Evolutionary conservation across 306 rosid species (phyloP).

Genomic region (Ammopiptanthus mongolicus): DNA sequence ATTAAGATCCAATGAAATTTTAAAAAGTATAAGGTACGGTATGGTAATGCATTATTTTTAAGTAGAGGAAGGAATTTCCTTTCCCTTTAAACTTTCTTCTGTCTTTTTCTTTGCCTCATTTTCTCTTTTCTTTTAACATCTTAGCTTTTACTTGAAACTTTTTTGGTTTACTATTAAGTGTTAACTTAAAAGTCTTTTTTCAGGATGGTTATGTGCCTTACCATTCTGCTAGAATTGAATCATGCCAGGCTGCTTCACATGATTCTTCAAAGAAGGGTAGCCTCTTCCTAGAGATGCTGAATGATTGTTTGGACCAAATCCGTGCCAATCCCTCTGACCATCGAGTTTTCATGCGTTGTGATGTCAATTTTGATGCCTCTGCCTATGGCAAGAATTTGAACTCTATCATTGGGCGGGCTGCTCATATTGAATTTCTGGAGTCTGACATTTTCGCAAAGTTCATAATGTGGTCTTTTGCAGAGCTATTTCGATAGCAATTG

Average conservation of each 20-base stretch:
- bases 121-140: background rate
- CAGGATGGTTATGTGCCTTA: slow-evolving; percentile 97
- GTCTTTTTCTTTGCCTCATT: background rate
- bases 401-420: slow-evolving; percentile 82
- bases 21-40: background rate
- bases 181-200: slow-evolving; percentile 18
- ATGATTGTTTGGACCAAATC: slow-evolving; percentile 82
- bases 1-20: background rate
- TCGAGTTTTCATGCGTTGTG: slow-evolving; percentile 85
- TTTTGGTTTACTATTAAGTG: slow-evolving; percentile 19
- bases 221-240: slow-evolving; percentile 91
- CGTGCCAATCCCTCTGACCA: slow-evolving; percentile 47
- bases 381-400: slow-evolving; percentile 84
- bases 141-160: background rate
- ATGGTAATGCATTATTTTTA: background rate
- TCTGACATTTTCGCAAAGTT: slow-evolving; percentile 72
- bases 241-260: slow-evolving; percentile 76
- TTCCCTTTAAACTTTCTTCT: background rate
- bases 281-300: slow-evolving; percentile 73
- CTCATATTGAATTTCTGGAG: slow-evolving; percentile 89
- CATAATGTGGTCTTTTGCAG: slow-evolving; percentile 92
- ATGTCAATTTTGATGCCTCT: slow-evolving; percentile 76
- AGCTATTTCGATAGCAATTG: slow-evolving; percentile 49
- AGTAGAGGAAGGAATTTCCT: background rate
- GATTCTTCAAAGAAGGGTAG: slow-evolving; percentile 72